A percentile compares a stretch with the other conserved stretches of the same genome.
Conservation (phyloP, 2,329 filamentous ascomycete genomes). For the Fusarium setosum region DNA sequence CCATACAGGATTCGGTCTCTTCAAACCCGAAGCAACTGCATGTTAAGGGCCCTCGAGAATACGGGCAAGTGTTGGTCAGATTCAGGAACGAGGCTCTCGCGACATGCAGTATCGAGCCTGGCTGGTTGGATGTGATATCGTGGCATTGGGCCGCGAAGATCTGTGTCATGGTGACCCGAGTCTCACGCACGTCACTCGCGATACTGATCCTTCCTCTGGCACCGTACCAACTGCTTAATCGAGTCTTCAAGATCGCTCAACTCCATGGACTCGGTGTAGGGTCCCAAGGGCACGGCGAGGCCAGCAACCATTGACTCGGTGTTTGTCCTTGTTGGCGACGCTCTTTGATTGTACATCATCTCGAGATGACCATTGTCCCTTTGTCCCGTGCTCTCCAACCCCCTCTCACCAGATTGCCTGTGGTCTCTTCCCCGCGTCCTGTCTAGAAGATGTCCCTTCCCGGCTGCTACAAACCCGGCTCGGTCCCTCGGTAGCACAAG, state of each 20-base stretch:
- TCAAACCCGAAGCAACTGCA: background rate
- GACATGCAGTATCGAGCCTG: background rate
- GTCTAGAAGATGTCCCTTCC: background rate
- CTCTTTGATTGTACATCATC: conserved; percentile 11
- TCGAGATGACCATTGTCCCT: conserved; percentile 1
- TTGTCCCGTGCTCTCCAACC: background rate
- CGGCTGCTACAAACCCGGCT: background rate
- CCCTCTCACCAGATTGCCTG: conserved; percentile 7
- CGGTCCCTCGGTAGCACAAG: conserved; percentile 16
- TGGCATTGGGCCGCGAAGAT: conserved; percentile 12
- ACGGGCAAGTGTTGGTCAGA: background rate
- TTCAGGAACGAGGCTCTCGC: background rate
- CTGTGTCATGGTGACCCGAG: conserved; percentile 16
- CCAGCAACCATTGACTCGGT: background rate
- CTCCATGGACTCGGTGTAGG: conserved; percentile 20
- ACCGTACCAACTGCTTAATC: background rate
- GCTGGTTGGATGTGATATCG: background rate
- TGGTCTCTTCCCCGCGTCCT: conserved; percentile 2
- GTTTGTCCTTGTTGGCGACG: conserved; percentile 1
- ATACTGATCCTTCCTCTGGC: background rate
- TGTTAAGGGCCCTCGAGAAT: background rate
- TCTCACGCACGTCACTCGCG: conserved; percentile 2
- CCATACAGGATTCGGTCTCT: background rate
- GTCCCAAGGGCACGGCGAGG: background rate
- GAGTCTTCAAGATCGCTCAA: background rate